phyloP scores from a whole-genome alignment of 2,329 filamentous ascomycete genomes.

The Pseudogymnoascus sp. region DNA sequence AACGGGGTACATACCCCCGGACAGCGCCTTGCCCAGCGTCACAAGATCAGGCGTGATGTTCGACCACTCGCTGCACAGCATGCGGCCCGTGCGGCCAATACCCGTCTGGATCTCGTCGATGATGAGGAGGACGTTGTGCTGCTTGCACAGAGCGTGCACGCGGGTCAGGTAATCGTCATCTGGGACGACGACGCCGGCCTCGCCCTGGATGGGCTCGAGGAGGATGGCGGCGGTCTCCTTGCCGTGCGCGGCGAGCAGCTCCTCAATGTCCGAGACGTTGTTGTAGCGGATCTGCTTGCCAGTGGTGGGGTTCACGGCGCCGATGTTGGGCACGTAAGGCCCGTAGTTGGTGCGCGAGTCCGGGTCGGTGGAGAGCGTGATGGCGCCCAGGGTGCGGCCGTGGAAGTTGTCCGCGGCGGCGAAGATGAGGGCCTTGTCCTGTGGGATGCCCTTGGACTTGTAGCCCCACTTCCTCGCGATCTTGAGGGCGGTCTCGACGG shows the following conservation, averaged over 20 bases:
- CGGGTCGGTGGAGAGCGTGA: constrained; percentile 90
- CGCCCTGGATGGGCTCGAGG: constrained; percentile 93
- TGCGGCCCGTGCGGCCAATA: constrained; percentile 86
- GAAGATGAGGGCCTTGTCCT: constrained; percentile 77
- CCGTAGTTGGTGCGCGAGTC: constrained; percentile 94
- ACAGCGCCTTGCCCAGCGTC: constrained; percentile 93
- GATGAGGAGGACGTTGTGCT: constrained; percentile 92
- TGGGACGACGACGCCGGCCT: constrained; percentile 93
- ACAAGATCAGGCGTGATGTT: constrained; percentile 93
- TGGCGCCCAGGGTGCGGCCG: constrained; percentile 88
- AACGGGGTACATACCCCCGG: constrained; percentile 98
- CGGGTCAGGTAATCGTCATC: constrained; percentile 78
- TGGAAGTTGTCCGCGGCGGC: constrained; percentile 91
- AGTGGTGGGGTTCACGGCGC: constrained; percentile 67
- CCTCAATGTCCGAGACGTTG: constrained; percentile 71
- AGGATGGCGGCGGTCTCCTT: constrained; percentile 85
- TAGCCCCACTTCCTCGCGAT: constrained; percentile 97
- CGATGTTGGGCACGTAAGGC: constrained; percentile 84
- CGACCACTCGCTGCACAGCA: constrained; percentile 92
- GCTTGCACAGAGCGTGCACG: constrained; percentile 78
- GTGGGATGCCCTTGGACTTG: constrained; percentile 84
- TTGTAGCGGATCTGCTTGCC: constrained; percentile 77
- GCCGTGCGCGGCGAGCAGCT: constrained; percentile 70
- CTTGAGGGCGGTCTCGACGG: constrained; percentile 93
- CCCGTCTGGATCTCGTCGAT: constrained; percentile 98